These are phyloP conservation scores for Ophiostoma ips DNA, from an alignment of 2,329 filamentous ascomycete species.

Conservation along the genomic window DNA sequence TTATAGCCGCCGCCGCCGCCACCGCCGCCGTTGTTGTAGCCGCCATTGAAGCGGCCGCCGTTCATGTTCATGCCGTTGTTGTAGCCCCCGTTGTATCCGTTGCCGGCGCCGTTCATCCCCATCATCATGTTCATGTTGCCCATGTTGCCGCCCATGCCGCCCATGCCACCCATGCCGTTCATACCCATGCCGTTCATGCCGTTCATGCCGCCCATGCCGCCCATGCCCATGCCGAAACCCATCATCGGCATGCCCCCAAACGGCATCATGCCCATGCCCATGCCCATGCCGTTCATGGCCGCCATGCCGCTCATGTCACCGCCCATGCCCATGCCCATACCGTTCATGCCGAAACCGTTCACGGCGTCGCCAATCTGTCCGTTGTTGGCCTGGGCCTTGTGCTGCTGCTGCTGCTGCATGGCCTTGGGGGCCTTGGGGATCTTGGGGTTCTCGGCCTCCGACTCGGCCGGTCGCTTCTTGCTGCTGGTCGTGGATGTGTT, in stretches of 20 bases:
- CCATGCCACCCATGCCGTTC: conserved; percentile 17
- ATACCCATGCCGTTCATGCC: conserved; percentile 19
- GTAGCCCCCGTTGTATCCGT: too few relatives aligned
- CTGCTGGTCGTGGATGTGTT: conserved; percentile 19
- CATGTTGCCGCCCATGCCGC: conserved; percentile 27
- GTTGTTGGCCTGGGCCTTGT: conserved; percentile 22
- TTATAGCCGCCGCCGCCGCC: conserved; percentile 4
- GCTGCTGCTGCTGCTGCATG: conserved; percentile 43
- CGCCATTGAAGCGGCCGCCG: neutral
- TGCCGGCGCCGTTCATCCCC: neutral
- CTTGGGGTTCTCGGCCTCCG: conserved; percentile 49
- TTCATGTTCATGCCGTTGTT: conserved; percentile 18
- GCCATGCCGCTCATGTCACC: conserved; percentile 17
- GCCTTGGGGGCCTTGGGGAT: conserved; percentile 52
- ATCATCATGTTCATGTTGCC: conserved; percentile 27
- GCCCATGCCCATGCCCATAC: conserved; percentile 20
- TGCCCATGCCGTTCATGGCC: conserved; percentile 17
- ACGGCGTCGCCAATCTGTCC: conserved; percentile 12
- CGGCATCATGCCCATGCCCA: conserved; percentile 28
- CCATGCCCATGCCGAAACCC: conserved; percentile 24
- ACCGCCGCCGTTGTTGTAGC: neutral
- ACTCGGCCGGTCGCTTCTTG: conserved; percentile 76
- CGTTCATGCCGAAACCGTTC: conserved; percentile 13
- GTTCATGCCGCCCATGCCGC: conserved; percentile 23
- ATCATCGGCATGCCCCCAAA: too few relatives aligned